These are phyloP conservation scores for Tieghemostelium lacteum DNA, from an alignment of 78 protist species.

Conservation along the genomic window DNA sequence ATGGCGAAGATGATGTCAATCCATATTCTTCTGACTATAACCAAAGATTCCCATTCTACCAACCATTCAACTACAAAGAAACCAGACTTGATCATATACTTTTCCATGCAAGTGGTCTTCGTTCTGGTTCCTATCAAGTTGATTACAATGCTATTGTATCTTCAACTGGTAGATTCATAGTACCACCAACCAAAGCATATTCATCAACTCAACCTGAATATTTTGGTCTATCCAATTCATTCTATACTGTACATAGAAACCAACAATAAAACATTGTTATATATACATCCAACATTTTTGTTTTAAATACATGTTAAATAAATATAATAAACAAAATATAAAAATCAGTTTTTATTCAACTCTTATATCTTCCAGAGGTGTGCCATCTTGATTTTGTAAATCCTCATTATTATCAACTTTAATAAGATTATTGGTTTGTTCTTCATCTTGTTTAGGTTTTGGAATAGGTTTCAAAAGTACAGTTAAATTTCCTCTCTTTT, in stretches of 20 bases:
- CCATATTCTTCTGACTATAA: not conserved
- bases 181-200: slow-evolving; percentile 68
- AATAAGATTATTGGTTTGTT: not conserved
- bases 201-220: slow-evolving; percentile 66
- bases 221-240: slow-evolving; percentile 30
- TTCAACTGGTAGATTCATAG: slow-evolving; percentile 25
- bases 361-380: too few species aligned
- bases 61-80: slow-evolving; percentile 48
- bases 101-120: slow-evolving; percentile 32
- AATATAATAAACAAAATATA: not conserved
- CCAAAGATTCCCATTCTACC: not conserved
- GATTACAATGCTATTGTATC: slow-evolving; percentile 43
- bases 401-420: not conserved
- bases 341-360: too few species aligned
- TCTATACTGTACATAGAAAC: not conserved
- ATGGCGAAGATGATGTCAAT: not conserved
- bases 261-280: not conserved
- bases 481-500: slow-evolving; percentile 4
- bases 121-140: slow-evolving; percentile 54
- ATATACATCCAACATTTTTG: not conserved
- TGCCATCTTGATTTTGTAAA: not conserved
- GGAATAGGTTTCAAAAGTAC: slow-evolving; percentile 12
- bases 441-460: slow-evolving; percentile 38
- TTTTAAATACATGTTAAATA: too few species aligned
- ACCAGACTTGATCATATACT: slow-evolving; percentile 32